These are phyloP conservation scores for Pseudozyma thailandica DNA, from an alignment of 1,284 basidiomycete species.

Conservation along the genomic window DNA sequence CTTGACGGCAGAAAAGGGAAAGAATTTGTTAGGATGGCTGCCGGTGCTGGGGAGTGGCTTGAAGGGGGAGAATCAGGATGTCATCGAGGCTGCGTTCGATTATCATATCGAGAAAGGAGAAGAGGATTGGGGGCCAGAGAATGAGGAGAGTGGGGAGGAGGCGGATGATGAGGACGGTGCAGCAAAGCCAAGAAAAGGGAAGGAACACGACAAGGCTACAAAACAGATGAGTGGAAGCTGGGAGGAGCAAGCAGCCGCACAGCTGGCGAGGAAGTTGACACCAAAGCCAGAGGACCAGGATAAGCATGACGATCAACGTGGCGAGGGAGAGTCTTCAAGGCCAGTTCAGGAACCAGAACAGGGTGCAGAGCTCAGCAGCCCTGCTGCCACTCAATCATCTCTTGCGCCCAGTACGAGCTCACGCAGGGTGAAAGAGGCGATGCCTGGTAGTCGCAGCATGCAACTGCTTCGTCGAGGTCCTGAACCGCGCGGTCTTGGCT, in stretches of 20 bases:
- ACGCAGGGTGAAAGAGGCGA: conserved; percentile 12
- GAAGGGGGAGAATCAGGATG: conserved; percentile 27
- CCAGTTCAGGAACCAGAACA: neutral
- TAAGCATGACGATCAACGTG: neutral
- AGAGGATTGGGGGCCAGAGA: conserved; percentile 24
- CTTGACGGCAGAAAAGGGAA: conserved; percentile 52
- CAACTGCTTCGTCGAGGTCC: conserved; percentile 23
- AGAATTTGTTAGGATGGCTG: conserved; percentile 30
- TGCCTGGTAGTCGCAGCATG: conserved; percentile 5
- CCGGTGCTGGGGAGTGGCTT: conserved; percentile 23
- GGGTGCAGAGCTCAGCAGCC: neutral
- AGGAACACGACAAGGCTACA: neutral
- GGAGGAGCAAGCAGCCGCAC: conserved; percentile 28
- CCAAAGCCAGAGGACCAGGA: conserved; percentile 3
- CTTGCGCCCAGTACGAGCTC: conserved; percentile 26
- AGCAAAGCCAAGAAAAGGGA: neutral
- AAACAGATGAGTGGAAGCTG: conserved; percentile 16
- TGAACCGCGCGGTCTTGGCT: conserved; percentile 39
- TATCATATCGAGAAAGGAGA: conserved; percentile 21
- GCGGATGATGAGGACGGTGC: conserved; percentile 22
- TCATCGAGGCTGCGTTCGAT: conserved; percentile 50
- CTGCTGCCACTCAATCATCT: conserved; percentile 22
- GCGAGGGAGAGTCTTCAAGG: neutral
- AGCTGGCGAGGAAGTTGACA: conserved; percentile 15
- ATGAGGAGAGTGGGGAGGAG: conserved; percentile 16